These are phyloP conservation scores for Carpinus viminea DNA, from an alignment of 306 rosid genomes.

Conservation along the genomic window DNA sequence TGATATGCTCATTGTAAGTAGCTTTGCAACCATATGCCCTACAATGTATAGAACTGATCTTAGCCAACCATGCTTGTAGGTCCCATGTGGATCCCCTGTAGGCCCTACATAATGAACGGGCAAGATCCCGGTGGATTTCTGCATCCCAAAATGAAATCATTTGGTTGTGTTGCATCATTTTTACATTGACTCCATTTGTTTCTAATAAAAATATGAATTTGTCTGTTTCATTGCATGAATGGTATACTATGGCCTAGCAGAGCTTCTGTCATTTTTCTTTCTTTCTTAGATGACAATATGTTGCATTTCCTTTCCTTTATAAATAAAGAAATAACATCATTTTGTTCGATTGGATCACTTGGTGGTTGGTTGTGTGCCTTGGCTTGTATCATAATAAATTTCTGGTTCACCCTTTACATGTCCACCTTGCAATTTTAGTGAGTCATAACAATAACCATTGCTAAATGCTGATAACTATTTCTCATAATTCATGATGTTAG, in stretches of 20 bases:
- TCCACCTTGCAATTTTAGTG: background rate
- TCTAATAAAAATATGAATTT: background rate
- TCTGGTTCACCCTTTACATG: background rate
- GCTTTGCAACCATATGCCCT: background rate
- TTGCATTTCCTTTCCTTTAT: background rate
- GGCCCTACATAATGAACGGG: too few relatives aligned
- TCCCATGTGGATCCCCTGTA: background rate
- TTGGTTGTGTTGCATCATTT: background rate
- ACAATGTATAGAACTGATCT: too few relatives aligned
- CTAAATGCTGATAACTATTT: conserved; percentile 6
- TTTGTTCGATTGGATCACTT: background rate
- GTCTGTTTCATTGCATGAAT: background rate
- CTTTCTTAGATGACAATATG: background rate
- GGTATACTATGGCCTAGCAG: background rate
- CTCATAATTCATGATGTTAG: conserved; percentile 30
- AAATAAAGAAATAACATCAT: background rate
- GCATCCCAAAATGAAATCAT: background rate
- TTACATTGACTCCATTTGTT: too few relatives aligned
- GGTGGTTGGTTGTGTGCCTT: background rate
- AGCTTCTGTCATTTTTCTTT: background rate
- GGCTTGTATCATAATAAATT: background rate
- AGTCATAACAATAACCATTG: conserved; percentile 3
- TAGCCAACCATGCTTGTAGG: background rate
- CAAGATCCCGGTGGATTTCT: background rate
- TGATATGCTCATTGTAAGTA: background rate